These are phyloP conservation scores for Niebla homalea DNA, from an alignment of 495 filamentous ascomycete genomes.

Conservation along the genomic window DNA sequence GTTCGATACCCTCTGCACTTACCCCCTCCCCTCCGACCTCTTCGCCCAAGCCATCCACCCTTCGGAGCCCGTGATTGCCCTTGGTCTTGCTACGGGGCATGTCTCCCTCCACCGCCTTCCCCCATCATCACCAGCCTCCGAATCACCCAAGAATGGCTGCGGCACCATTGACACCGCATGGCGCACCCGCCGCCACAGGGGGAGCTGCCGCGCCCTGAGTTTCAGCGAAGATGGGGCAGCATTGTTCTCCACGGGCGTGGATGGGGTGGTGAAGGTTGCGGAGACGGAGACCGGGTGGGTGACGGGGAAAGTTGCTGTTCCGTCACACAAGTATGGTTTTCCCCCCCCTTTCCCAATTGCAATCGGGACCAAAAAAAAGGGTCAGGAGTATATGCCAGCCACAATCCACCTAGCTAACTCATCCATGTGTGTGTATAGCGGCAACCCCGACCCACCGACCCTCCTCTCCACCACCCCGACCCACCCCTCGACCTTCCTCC, in stretches of 20 bases:
- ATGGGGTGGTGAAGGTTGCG: constrained; percentile 81
- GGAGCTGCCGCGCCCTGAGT: constrained; percentile 67
- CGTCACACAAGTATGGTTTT: constrained; percentile 14
- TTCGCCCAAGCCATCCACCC: constrained; percentile 85
- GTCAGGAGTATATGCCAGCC: too few species aligned
- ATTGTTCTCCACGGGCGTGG: constrained; percentile 81
- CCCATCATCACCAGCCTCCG: constrained; percentile 19
- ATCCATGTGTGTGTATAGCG: background rate
- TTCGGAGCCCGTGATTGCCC: constrained; percentile 63
- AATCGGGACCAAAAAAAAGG: too few species aligned
- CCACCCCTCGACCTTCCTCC: constrained; percentile 65
- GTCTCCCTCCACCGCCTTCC: constrained; percentile 79
- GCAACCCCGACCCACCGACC: constrained; percentile 51
- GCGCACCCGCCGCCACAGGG: constrained; percentile 82
- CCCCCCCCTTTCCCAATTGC: background rate
- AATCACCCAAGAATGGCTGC: constrained; percentile 46
- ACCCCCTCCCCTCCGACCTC: constrained; percentile 74
- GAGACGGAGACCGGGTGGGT: constrained; percentile 68
- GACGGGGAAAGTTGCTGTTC: constrained; percentile 51
- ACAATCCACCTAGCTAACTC: too few species aligned
- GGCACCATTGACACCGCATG: constrained; percentile 71
- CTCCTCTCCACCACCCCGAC: constrained; percentile 65
- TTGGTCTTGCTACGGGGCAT: constrained; percentile 73
- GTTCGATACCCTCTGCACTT: constrained; percentile 82
- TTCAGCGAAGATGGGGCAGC: constrained; percentile 64